These are phyloP conservation scores for Cyanidium caldarium DNA, from an alignment of 23 red algal species.

Conservation along the genomic window DNA sequence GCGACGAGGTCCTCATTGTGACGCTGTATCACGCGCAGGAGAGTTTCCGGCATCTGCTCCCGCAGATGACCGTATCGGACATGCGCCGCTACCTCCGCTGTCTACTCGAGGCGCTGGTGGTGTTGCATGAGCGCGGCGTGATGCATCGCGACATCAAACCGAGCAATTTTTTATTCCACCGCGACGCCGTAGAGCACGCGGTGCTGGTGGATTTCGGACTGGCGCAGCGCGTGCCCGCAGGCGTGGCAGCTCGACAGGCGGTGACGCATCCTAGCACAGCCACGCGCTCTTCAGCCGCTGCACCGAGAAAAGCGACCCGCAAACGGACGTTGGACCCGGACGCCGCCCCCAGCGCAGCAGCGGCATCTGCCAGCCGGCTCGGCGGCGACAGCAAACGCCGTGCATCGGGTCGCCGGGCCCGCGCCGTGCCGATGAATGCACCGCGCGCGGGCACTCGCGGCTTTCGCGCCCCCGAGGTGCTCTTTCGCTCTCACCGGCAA, in stretches of 20 bases:
- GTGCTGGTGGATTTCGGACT: constrained; percentile 2
- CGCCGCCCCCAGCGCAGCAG: too few species aligned
- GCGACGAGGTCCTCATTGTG: neutral
- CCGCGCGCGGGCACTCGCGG: neutral
- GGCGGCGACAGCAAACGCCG: too few species aligned
- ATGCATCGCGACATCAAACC: neutral
- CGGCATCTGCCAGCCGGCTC: too few species aligned
- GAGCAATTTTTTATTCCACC: neutral
- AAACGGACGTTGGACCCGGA: neutral
- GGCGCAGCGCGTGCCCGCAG: too few species aligned
- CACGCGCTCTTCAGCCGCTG: neutral
- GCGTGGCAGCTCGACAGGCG: neutral
- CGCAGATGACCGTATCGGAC: neutral
- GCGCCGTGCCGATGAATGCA: neutral
- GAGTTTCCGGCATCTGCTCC: neutral
- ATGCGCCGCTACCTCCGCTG: neutral
- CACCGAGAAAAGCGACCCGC: neutral
- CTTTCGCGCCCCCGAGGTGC: neutral
- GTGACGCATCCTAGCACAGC: neutral
- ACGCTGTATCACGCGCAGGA: neutral
- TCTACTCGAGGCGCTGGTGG: neutral
- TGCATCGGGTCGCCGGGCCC: neutral
- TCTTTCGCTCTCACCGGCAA: neutral
- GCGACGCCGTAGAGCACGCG: neutral
- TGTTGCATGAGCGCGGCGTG: neutral